Base-by-base conservation (phyloP, 208 protist genomes). In the Leishmania braziliensis region DNA sequence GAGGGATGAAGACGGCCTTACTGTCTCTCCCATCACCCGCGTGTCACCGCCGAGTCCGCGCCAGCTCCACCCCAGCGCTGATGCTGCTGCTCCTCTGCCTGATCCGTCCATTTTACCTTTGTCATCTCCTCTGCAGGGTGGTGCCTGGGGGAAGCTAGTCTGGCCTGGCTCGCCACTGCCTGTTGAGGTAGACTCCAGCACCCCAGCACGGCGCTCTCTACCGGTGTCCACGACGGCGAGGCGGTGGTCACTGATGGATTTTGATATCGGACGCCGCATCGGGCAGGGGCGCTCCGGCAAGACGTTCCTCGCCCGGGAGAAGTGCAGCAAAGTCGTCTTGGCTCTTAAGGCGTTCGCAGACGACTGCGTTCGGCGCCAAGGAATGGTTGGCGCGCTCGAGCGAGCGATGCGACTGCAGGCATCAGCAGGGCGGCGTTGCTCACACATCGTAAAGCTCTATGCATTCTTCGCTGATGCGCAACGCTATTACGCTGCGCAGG, bases 321-420 rank as follows among this genome's bases (percentile, higher is more conserved):
- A 84, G 65, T 54, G 43, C 33, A 92, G 86, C 53, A 69, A 87
- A 20, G 89, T 81, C 51, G 81, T 87, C 1, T 86, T 95, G 8
- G 90, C 87, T 8, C 83, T 95, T 14, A 95, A 94, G 77, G 90
- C 84, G 51, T 29, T 93, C 26, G 81, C 78, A 14, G 89, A 89
- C 54, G 86, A 89, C 48, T 23, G 23, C 33, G 75, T 58, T 5
- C n/a, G 62, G 4, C 58, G 65, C 58, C 58, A n/a, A 36, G 71
- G 48, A 29, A 62, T 69, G n/a, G n/a, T 70, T 29, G 26, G 29
- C 9, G 0, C 3, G 29, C 75, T 99, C 26, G 75, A 91, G 60
- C 85, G 97, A 10, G 99, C 99, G 81, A 97, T 99, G 73, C 98
- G 99, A 71, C 98, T 99, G 46, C 99, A 99, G 85, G 90, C 94